phyloP scores from a whole-genome alignment of 371 early-diverging fungal genomes.

The Actinomucor elegans region DNA sequence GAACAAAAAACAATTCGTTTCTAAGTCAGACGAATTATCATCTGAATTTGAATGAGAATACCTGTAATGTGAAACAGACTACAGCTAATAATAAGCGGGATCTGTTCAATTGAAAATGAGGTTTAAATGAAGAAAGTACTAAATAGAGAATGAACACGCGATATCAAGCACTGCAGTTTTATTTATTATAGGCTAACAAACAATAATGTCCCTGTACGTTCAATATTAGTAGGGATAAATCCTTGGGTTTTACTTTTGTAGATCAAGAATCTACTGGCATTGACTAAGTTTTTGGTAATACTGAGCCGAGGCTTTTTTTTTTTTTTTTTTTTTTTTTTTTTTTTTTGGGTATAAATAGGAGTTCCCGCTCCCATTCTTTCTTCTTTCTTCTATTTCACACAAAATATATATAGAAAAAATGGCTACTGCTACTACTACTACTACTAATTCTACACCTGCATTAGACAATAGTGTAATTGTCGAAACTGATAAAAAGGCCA shows the following conservation, averaged over 20 bases:
- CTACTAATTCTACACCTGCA: background rate
- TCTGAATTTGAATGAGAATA: no score
- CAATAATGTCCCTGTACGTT: background rate
- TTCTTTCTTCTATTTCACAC: conserved; percentile 3
- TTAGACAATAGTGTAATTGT: background rate
- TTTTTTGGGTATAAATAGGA: conserved; percentile 9
- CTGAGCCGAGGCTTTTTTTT: conserved; percentile 7
- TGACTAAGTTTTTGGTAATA: background rate
- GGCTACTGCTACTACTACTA: conserved; percentile 2
- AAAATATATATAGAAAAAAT: background rate
- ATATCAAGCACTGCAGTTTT: background rate
- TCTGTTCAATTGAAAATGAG: no score
- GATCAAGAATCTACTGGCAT: background rate
- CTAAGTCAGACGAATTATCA: no score
- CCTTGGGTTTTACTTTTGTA: background rate
- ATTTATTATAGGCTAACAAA: background rate
- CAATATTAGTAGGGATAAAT: background rate
- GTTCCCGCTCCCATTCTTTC: background rate
- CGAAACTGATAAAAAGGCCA: conserved; percentile 18
- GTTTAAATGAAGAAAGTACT: no score
- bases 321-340: background rate
- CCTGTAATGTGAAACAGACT: no score
- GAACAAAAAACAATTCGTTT: no score
- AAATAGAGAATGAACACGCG: conserved; percentile 6
- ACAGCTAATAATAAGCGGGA: no score